Evolutionary conservation across 1,284 basidiomycete genomes (phyloP).

Genomic region (Fistulinella staudtii): DNA sequence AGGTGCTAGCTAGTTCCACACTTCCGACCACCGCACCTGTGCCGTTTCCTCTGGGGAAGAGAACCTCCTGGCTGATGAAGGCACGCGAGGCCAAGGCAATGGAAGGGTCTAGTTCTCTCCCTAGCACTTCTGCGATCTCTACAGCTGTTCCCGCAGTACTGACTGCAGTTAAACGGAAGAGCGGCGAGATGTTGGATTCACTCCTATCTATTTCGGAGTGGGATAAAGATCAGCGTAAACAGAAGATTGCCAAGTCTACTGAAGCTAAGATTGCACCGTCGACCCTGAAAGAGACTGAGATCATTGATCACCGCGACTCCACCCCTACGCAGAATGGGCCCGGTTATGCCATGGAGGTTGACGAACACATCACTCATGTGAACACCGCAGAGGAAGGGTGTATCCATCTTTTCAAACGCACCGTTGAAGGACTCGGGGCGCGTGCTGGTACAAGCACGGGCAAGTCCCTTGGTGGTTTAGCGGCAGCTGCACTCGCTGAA

Average conservation of each 20-base stretch:
- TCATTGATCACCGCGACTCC: background rate
- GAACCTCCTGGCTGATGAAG: conserved; percentile 75
- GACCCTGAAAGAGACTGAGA: conserved; percentile 20
- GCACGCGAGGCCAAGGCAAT: conserved; percentile 70
- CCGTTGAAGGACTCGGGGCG: conserved; percentile 62
- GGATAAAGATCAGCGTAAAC: conserved; percentile 41
- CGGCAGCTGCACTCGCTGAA: conserved; percentile 61
- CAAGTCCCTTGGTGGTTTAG: conserved; percentile 57
- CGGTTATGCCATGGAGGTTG: conserved; percentile 11
- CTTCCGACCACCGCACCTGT: conserved; percentile 41
- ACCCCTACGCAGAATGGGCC: conserved; percentile 9
- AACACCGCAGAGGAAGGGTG: conserved; percentile 41
- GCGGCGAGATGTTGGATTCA: conserved; percentile 47
- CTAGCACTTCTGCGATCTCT: conserved; percentile 22
- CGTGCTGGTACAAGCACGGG: conserved; percentile 55
- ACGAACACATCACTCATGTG: conserved; percentile 13
- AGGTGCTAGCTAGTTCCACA: conserved; percentile 37
- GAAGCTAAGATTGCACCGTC: conserved; percentile 35
- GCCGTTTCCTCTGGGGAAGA: conserved; percentile 47
- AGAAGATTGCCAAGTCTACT: conserved; percentile 47
- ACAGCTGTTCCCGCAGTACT: conserved; percentile 8
- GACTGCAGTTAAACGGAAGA: conserved; percentile 58
- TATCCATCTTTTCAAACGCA: conserved; percentile 62
- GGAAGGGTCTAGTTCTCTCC: conserved; percentile 48
- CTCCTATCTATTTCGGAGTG: conserved; percentile 12